Conservation (phyloP, 2,329 filamentous ascomycete species). For the Aspergillus piperis region DNA sequence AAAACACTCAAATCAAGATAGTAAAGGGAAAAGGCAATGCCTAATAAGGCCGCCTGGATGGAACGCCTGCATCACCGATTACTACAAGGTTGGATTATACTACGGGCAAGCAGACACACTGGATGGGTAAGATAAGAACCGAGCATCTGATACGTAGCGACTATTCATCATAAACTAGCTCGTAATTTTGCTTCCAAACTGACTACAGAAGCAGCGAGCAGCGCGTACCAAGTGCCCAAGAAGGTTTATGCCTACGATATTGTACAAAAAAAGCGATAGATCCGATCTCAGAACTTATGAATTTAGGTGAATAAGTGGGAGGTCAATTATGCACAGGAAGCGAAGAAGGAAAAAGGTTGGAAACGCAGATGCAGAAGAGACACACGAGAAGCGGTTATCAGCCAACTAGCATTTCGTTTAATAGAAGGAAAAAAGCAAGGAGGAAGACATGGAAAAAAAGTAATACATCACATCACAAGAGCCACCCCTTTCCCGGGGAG, state of each 20-base stretch:
- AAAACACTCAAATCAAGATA: too few relatives aligned
- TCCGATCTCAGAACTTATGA: neutral
- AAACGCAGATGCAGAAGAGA: neutral
- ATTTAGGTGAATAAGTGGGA: neutral
- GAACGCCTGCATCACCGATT: too few relatives aligned
- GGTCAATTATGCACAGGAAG: conserved; percentile 1
- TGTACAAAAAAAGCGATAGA: neutral
- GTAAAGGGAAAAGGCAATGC: too few relatives aligned
- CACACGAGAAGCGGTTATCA: neutral
- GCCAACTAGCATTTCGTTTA: neutral
- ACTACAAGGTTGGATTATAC: too few relatives aligned
- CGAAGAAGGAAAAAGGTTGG: neutral
- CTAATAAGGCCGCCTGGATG: too few relatives aligned
- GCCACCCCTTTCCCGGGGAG: neutral
- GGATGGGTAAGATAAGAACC: too few relatives aligned
- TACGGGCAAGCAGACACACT: too few relatives aligned
- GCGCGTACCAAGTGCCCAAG: too few relatives aligned
- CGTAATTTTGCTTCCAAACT: too few relatives aligned
- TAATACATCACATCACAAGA: neutral
- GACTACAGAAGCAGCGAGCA: too few relatives aligned
- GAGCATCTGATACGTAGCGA: too few relatives aligned
- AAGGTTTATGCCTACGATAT: neutral
- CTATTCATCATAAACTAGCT: too few relatives aligned
- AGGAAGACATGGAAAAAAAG: neutral
- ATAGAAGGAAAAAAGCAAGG: neutral